Base-by-base conservation (phyloP, 163 green algal genomes). In the Scenedesmus sp. region DNA sequence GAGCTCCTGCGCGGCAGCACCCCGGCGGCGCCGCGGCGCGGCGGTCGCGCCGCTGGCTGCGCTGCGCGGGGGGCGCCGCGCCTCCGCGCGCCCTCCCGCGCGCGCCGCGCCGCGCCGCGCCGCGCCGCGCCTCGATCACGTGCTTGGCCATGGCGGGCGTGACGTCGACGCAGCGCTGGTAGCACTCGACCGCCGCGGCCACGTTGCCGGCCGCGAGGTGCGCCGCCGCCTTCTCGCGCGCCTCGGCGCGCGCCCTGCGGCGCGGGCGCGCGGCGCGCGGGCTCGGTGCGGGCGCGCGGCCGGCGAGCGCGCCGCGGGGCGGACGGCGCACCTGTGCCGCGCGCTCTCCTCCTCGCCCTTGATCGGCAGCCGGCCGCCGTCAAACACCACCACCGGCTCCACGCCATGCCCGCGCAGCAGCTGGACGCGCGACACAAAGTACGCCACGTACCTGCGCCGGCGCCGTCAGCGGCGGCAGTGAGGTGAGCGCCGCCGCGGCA, bases 311-410 rank as follows among this genome's bases (percentile, higher is more conserved):
- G n/a, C n/a, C n/a, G n/a, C 45, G 15, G 1, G 45, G 15, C 15
- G 15, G 45, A 17, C 45, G 45, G 45, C 78, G 48, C 63, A 89
- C 85, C 84, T 89, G 18, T 73, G 63, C 1, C 95, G 82, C 29
- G 78, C 83, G 0, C 76, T 83, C 83, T 99, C 94, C 78, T 99
- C 95, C 1, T 91, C 84, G 1, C 65, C 78, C 74, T 99, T 99
- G 65, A 94, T 93, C 18, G 96, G 96, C 66, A 99, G 88, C 14
- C 84, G 80, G 22, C 91, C 95, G 22, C 96, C 96, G 77, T 99
- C 96, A 83, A 99, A 98, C 11, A 99, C 92, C 0, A 99, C 72
- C 1, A 98, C 44, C 0, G 95, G 95, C 11, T 83, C 77, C 3
- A 99, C 87, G 2, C 93, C 96, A 70, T 89, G 71, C 9, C 62